Conservation (phyloP, 345 rosid species). For the Acer negundo region DNA sequence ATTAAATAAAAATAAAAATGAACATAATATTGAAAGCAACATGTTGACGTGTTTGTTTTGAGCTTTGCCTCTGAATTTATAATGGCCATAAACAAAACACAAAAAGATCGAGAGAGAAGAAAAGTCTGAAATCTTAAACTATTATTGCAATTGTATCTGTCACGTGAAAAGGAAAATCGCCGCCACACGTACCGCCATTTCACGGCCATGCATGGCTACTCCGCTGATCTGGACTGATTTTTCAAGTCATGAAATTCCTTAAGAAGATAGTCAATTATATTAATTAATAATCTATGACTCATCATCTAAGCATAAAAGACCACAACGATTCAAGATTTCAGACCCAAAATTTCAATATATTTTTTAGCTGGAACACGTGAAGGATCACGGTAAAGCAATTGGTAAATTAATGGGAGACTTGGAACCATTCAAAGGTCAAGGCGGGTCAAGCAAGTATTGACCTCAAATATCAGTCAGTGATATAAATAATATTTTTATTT, state of each 20-base stretch:
- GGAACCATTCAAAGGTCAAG: not conserved
- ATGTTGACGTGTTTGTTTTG: not conserved
- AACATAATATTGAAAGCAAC: too few species aligned
- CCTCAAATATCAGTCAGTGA: not conserved
- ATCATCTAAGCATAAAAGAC: not conserved
- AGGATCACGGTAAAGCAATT: slow-evolving; percentile 15
- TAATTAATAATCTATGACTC: not conserved
- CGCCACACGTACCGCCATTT: not conserved
- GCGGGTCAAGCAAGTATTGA: not conserved
- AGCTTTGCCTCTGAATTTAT: not conserved
- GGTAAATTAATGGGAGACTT: not conserved
- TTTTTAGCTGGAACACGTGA: not conserved
- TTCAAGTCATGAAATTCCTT: not conserved
- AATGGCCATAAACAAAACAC: too few species aligned
- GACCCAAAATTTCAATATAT: not conserved
- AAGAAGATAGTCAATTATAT: too few species aligned
- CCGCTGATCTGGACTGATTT: not conserved
- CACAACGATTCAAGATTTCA: not conserved
- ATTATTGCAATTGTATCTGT: not conserved
- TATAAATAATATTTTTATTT: too few species aligned
- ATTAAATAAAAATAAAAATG: too few species aligned
- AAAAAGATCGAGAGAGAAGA: too few species aligned
- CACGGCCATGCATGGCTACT: not conserved
- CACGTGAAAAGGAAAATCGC: not conserved
- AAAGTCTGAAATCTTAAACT: not conserved